Percentiles rank a stretch among this genome's conserved stretches.
phyloP scores from a whole-genome alignment of 192 early-diverging fungal species.

The Coemansia sp. region DNA sequence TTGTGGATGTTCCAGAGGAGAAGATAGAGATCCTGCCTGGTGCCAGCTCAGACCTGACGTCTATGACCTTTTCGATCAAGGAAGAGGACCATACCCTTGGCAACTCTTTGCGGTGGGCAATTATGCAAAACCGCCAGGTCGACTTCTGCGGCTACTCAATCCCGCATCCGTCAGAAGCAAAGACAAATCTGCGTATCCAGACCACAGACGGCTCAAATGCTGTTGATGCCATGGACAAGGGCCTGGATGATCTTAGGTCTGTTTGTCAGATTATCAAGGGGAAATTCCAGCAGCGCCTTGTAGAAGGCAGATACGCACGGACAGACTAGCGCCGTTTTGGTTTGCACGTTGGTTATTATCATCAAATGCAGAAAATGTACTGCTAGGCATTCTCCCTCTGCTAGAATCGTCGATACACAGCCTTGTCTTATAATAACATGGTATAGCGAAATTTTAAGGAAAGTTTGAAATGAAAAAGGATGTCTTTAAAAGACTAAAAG shows the following conservation, averaged over 20 bases:
- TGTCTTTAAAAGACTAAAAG: slow-evolving; percentile 1
- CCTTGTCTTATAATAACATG: too few species aligned
- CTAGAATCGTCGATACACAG: background rate
- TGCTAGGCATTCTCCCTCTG: background rate
- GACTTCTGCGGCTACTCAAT: slow-evolving; percentile 95
- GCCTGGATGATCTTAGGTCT: slow-evolving; percentile 77
- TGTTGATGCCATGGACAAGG: slow-evolving; percentile 81
- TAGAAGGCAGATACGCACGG: slow-evolving; percentile 59
- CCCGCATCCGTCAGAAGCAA: slow-evolving; percentile 93
- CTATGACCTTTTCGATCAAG: slow-evolving; percentile 83
- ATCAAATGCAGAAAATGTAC: background rate
- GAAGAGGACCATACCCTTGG: slow-evolving; percentile 98
- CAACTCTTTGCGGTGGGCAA: slow-evolving; percentile 86
- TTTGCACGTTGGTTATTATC: background rate
- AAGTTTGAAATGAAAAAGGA: background rate
- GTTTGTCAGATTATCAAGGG: slow-evolving; percentile 69
- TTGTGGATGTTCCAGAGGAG: slow-evolving; percentile 35
- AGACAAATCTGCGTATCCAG: slow-evolving; percentile 91
- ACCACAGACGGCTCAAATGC: slow-evolving; percentile 79
- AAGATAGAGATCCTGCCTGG: slow-evolving; percentile 57
- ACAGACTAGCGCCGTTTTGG: slow-evolving; percentile 6
- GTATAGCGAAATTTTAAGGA: background rate
- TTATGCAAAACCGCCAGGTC: slow-evolving; percentile 94
- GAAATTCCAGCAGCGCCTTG: slow-evolving; percentile 63
- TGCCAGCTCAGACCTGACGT: slow-evolving; percentile 67